Base-by-base conservation (phyloP, 2,329 filamentous ascomycete genomes). In the Neophaeococcomyces aloes region DNA sequence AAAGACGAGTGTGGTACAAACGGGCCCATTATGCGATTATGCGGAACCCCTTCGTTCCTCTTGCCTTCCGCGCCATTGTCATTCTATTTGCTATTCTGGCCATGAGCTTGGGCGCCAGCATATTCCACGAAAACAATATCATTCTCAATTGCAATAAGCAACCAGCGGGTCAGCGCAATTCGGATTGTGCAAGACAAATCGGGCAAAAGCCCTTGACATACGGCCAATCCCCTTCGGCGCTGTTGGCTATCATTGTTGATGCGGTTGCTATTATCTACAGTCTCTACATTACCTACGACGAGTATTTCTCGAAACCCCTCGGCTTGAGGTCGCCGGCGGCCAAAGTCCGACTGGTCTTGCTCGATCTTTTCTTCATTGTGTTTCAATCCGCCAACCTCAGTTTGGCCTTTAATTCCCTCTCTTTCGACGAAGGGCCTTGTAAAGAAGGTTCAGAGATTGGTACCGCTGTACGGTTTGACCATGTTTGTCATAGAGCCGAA, bases 281-380 rank as follows among this genome's bases (percentile, higher is more conserved):
- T 44, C 68, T 84, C 38, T 96, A 94, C 65, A 91, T 96, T 67
- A 93, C 88, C 18, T 94, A 81, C 67, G 91, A 98, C 59, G 91
- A 98, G 66, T 96, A 95, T 65, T 91, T 86, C 4, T 86, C 86
- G 23, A 93, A 93, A 60, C 91, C 93, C 17, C 70, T 98, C 15
- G 91, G 91, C 1, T 69, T 98, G 48, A 83, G 93, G 33, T 81
- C 80, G 5, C 79, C 86, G 7, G 80, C 80, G 45, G 82, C 86
- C 38, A 98, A 98, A 62, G 83, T 94, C 52, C 79, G 84, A 11
- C 76, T 98, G 38, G 84, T 96, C 48, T 77, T 98, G 43, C 75
- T 94, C 45, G 91, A 98, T 64, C 72, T 98, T 3, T 81, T 95
- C 57, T 98, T 98, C 61, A 94, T 98, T 57, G 88, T 96, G 32